These are phyloP conservation scores for Conticribra guillardii DNA, from an alignment of 108 stramenopile genomes.

Conservation along the genomic window DNA sequence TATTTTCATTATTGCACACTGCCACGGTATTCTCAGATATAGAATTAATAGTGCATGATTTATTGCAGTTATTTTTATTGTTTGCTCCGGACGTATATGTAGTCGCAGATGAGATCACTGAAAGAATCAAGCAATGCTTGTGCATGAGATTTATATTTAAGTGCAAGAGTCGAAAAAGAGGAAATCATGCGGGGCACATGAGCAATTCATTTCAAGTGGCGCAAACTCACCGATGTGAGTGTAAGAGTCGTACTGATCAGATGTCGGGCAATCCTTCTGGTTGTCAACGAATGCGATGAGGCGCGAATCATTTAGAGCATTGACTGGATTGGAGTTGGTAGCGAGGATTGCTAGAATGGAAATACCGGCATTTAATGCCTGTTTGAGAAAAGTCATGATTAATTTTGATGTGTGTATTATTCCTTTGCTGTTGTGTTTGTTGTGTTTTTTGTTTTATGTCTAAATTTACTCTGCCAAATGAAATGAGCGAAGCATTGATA, in stretches of 20 bases:
- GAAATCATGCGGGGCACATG: not conserved
- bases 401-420: too few species aligned
- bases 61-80: slow-evolving; percentile 48
- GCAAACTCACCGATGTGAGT: slow-evolving; percentile 50
- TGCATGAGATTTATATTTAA: not conserved
- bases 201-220: too few species aligned
- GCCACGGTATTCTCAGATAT: slow-evolving; percentile 26
- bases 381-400: too few species aligned
- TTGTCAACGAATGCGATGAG: slow-evolving; percentile 70
- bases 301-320: slow-evolving; percentile 51
- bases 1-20: slow-evolving; percentile 28
- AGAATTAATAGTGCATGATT: slow-evolving; percentile 42
- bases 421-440: too few species aligned
- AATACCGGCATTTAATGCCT: too few species aligned
- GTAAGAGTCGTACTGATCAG: slow-evolving; percentile 51
- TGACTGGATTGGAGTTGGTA: too few species aligned
- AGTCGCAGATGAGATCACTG: slow-evolving; percentile 59
- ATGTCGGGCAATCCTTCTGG: slow-evolving; percentile 64
- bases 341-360: too few species aligned
- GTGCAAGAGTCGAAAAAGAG: not conserved
- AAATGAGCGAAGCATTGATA: too few species aligned
- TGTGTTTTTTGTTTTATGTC: too few species aligned
- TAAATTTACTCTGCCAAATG: too few species aligned
- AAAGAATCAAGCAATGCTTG: not conserved
- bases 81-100: slow-evolving; percentile 50